A percentile compares a stretch with the other conserved stretches of the same genome.
phyloP scores from a whole-genome alignment of 2,329 filamentous ascomycete species.

The Aspergillus uvarum region DNA sequence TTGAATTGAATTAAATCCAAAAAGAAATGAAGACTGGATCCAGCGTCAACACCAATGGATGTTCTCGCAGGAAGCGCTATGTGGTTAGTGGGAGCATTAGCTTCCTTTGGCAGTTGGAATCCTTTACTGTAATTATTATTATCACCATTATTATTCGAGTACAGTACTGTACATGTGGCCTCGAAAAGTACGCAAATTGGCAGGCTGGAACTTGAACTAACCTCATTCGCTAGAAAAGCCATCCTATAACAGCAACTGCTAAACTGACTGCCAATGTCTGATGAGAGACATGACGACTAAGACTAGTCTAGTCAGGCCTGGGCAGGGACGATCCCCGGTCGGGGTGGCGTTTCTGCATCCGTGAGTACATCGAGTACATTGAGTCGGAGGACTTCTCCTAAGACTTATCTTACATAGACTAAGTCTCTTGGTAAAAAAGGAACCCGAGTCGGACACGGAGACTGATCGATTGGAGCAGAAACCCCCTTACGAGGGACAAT shows the following conservation, averaged over 20 bases:
- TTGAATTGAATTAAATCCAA: background rate
- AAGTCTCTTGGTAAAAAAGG: background rate
- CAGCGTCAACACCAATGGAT: background rate
- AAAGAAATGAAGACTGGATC: background rate
- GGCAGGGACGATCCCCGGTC: constrained; percentile 3
- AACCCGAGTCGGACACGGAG: background rate
- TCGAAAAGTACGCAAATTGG: background rate
- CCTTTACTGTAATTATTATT: background rate
- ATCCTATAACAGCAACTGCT: background rate
- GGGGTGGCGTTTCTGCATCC: constrained; percentile 5
- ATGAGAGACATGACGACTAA: background rate
- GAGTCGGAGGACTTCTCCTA: background rate
- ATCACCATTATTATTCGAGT: too few species aligned
- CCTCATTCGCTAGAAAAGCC: background rate
- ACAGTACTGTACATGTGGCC: background rate
- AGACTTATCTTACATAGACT: background rate
- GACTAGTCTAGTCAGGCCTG: background rate
- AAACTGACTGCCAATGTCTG: background rate
- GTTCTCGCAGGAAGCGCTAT: constrained; percentile 1
- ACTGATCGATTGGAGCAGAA: background rate
- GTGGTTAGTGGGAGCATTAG: background rate
- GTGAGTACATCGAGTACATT: background rate
- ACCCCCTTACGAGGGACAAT: background rate
- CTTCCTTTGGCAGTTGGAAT: background rate
- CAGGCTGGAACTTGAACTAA: background rate